Evolutionary conservation across 768 basidiomycete species (phyloP).

Genomic region (Scleroderma bovista): DNA sequence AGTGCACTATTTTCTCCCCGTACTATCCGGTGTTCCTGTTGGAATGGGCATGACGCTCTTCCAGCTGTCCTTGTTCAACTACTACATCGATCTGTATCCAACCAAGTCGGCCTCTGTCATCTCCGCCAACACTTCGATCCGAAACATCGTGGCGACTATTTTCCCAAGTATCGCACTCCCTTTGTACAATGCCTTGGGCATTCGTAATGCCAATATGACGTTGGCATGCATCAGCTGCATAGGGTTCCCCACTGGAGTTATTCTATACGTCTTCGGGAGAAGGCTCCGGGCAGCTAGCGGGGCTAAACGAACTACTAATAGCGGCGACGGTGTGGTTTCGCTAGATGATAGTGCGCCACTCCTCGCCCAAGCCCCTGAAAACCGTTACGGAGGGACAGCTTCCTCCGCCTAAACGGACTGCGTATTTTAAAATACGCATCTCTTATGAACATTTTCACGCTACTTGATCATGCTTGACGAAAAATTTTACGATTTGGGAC

Average conservation of each 20-base stretch:
- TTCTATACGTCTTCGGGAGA: slow-evolving; percentile 3
- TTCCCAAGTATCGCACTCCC: slow-evolving; percentile 11
- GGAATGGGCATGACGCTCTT: slow-evolving; percentile 25
- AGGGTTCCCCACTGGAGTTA: slow-evolving; percentile 1
- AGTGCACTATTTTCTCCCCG: slow-evolving; percentile 17
- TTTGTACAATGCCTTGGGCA: slow-evolving; percentile 2
- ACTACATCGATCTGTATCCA: slow-evolving; percentile 24
- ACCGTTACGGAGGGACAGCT: slow-evolving; percentile 1
- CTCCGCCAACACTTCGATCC: slow-evolving; percentile 19
- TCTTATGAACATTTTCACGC: background rate
- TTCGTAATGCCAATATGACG: slow-evolving; percentile 1
- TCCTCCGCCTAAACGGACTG: background rate
- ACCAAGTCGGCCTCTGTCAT: slow-evolving; percentile 18
- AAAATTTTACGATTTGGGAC: no score
- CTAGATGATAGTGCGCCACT: background rate
- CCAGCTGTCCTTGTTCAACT: slow-evolving; percentile 19
- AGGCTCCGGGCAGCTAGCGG: slow-evolving; percentile 1
- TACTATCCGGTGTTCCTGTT: slow-evolving; percentile 20
- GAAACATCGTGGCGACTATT: slow-evolving; percentile 13
- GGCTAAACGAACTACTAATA: background rate
- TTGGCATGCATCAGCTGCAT: slow-evolving; percentile 4
- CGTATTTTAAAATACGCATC: background rate
- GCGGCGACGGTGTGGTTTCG: background rate
- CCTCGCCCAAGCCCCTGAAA: background rate
- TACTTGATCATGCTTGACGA: background rate